Evolutionary conservation across 108 stramenopile species (phyloP).

Genomic region (Conticribra guillardii): DNA sequence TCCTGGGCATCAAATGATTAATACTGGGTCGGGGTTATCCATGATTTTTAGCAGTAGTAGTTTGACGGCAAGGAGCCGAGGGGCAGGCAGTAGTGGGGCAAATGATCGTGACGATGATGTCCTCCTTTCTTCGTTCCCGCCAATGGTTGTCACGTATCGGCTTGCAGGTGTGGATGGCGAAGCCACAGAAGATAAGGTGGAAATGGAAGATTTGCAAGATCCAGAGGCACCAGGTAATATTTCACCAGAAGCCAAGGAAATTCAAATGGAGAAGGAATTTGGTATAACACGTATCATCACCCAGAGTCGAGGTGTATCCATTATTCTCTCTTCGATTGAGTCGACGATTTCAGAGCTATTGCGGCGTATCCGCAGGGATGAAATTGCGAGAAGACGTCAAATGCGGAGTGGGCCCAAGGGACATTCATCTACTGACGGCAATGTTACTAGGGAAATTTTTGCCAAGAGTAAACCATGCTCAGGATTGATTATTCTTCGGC

Average conservation of each 20-base stretch:
- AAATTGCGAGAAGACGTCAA: constrained; percentile 33
- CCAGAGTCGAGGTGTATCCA: constrained; percentile 55
- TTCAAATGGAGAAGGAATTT: constrained; percentile 76
- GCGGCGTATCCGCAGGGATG: constrained; percentile 73
- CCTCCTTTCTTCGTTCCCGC: constrained; percentile 7
- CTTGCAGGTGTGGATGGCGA: constrained; percentile 89
- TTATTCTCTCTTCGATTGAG: constrained; percentile 68
- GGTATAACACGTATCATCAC: constrained; percentile 68
- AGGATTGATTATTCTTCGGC: constrained; percentile 60
- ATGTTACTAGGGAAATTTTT: constrained; percentile 54
- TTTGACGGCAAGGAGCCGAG: constrained; percentile 18
- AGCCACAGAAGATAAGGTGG: constrained; percentile 87
- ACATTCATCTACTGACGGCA: constrained; percentile 30
- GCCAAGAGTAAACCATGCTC: constrained; percentile 60
- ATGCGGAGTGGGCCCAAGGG: background rate
- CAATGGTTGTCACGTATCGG: constrained; percentile 71
- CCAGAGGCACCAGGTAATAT: constrained; percentile 64
- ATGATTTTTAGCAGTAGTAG: constrained; percentile 68
- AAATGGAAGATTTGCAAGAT: constrained; percentile 61
- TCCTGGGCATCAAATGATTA: constrained; percentile 53
- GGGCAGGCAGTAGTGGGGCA: constrained; percentile 8
- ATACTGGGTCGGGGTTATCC: constrained; percentile 63
- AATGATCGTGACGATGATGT: too few species aligned
- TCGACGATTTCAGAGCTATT: constrained; percentile 57
- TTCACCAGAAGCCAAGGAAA: constrained; percentile 53